Percentiles rank a stretch among this genome's conserved stretches.
These are phyloP conservation scores for Lichenothelia convexa DNA, from an alignment of 495 filamentous ascomycete species.

Conservation along the genomic window DNA sequence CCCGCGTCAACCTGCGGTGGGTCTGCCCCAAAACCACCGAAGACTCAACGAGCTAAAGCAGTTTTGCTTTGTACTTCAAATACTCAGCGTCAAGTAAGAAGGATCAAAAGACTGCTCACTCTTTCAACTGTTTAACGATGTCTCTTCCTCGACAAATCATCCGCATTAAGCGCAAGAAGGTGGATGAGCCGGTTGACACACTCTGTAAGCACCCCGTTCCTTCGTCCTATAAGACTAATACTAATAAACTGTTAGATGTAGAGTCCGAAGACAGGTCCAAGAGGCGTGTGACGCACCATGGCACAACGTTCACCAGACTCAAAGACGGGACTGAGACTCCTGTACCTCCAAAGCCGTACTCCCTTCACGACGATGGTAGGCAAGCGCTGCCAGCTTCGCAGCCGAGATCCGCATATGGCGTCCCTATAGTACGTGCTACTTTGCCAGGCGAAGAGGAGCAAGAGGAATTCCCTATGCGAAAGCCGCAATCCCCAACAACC, in stretches of 20 bases:
- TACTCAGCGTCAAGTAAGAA: too few relatives aligned
- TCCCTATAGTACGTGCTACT: background rate
- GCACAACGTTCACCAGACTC: too few relatives aligned
- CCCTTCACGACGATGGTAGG: background rate
- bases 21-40: too few relatives aligned
- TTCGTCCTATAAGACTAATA: background rate
- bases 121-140: too few relatives aligned
- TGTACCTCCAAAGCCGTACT: background rate
- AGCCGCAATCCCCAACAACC: background rate
- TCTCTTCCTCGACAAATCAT: slow-evolving; percentile 2
- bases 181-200: slow-evolving; percentile 3
- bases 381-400: background rate
- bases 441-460: background rate
- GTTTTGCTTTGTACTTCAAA: too few relatives aligned
- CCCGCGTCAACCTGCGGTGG: too few relatives aligned
- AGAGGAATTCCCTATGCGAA: background rate
- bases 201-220: background rate
- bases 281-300: background rate
- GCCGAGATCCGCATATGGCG: background rate
- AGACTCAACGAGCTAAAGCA: too few relatives aligned
- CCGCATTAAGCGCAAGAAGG: slow-evolving; percentile 6
- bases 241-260: background rate
- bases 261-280: background rate
- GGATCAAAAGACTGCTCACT: too few relatives aligned
- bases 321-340: background rate